These are phyloP conservation scores for Emmonsiellopsis sp. DNA, from an alignment of 2,329 filamentous ascomycete genomes.

Conservation along the genomic window DNA sequence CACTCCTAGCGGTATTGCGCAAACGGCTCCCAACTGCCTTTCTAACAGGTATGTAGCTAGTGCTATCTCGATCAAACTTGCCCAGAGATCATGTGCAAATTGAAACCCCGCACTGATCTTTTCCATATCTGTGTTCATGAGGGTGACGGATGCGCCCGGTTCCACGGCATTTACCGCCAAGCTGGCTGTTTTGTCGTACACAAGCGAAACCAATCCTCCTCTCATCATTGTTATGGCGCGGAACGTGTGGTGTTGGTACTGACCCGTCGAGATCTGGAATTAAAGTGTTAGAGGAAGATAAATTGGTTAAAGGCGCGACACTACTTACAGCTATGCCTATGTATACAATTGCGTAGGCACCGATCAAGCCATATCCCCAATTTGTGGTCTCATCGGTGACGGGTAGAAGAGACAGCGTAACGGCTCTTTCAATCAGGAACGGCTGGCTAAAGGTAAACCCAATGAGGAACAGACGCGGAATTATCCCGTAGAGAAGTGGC, in stretches of 20 bases:
- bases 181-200: constrained; percentile 39
- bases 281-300: neutral
- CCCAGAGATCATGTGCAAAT: constrained; percentile 39
- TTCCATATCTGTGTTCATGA: constrained; percentile 41
- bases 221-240: constrained; percentile 36
- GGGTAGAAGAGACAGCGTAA: constrained; percentile 24
- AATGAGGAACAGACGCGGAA: constrained; percentile 25
- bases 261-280: constrained; percentile 28
- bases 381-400: constrained; percentile 21
- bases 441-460: constrained; percentile 31
- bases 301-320: neutral
- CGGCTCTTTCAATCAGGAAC: constrained; percentile 28
- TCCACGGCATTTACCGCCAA: constrained; percentile 26
- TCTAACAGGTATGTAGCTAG: constrained; percentile 38
- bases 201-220: constrained; percentile 38
- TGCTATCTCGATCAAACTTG: constrained; percentile 35
- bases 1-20: constrained; percentile 36
- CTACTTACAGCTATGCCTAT: constrained; percentile 30
- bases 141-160: constrained; percentile 30
- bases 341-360: constrained; percentile 36
- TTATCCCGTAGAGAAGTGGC: constrained; percentile 24
- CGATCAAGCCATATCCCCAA: constrained; percentile 36
- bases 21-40: constrained; percentile 35
- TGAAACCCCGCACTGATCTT: constrained; percentile 34
- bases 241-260: constrained; percentile 35